A percentile compares a stretch with the other conserved stretches of the same genome.
These are phyloP conservation scores for Medicago arabica DNA, from an alignment of 306 rosid genomes.

Conservation along the genomic window DNA sequence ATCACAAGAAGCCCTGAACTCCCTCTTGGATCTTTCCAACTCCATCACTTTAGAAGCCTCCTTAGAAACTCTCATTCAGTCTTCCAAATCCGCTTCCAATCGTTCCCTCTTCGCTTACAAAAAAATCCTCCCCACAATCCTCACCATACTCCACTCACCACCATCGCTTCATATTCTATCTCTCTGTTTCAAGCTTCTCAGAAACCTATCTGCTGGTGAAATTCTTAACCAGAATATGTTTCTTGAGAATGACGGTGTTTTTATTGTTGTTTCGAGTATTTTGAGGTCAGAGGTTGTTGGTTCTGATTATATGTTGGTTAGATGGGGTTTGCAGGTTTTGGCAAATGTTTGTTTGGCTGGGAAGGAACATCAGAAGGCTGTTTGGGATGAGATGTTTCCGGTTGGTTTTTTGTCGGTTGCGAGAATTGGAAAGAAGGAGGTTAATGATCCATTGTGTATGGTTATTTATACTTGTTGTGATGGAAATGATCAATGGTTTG, in stretches of 20 bases:
- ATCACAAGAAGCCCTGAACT: slow-evolving; percentile 39
- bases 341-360: slow-evolving; percentile 87
- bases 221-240: slow-evolving; percentile 57
- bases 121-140: slow-evolving; percentile 48
- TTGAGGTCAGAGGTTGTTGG: slow-evolving; percentile 44
- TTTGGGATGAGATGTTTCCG: slow-evolving; percentile 62
- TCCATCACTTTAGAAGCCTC: slow-evolving; percentile 49
- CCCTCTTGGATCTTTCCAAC: slow-evolving; percentile 50
- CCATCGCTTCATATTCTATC: slow-evolving; percentile 32
- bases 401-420: slow-evolving; percentile 56
- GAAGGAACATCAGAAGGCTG: slow-evolving; percentile 56
- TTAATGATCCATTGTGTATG: slow-evolving; percentile 77
- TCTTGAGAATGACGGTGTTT: slow-evolving; percentile 61
- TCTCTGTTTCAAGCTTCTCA: slow-evolving; percentile 58
- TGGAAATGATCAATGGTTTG: slow-evolving; percentile 55
- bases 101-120: slow-evolving; percentile 57
- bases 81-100: slow-evolving; percentile 56
- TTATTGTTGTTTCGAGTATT: slow-evolving; percentile 46
- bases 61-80: slow-evolving; percentile 51
- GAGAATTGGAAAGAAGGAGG: slow-evolving; percentile 50
- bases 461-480: slow-evolving; percentile 61
- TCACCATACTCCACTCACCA: slow-evolving; percentile 41
- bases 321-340: slow-evolving; percentile 74
- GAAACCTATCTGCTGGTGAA: slow-evolving; percentile 83
- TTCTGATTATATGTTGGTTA: slow-evolving; percentile 48